Percentiles rank a stretch among this genome's conserved stretches.
Evolutionary conservation across 148 eudicot genomes (phyloP).

Genomic region (Nyssa sinensis): DNA sequence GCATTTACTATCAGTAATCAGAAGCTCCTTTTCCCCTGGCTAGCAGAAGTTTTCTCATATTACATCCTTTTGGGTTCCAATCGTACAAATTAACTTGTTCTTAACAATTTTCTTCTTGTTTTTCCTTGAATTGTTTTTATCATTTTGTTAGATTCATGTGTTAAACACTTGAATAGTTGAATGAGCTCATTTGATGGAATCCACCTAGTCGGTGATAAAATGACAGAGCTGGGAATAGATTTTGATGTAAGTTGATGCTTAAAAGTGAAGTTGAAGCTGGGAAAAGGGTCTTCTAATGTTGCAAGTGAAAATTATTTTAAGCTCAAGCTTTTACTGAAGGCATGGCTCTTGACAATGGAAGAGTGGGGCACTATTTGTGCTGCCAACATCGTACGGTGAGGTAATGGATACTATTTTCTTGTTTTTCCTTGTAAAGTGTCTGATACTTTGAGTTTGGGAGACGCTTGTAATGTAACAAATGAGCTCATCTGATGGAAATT

Average conservation of each 20-base stretch:
- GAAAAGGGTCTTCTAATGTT: neutral
- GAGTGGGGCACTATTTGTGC: neutral
- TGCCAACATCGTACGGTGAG: no score
- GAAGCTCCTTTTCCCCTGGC: neutral
- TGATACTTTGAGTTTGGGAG: no score
- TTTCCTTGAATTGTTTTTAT: neutral
- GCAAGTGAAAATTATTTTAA: neutral
- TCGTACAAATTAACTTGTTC: neutral
- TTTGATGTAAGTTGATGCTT: neutral
- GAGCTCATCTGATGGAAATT: neutral
- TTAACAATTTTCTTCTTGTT: slow-evolving; percentile 4
- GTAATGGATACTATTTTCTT: no score
- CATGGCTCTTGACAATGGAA: neutral
- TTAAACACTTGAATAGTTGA: neutral
- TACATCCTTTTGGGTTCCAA: neutral
- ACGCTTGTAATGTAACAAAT: no score
- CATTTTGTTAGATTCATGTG: neutral
- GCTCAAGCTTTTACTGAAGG: neutral
- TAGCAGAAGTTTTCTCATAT: neutral
- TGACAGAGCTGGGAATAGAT: neutral
- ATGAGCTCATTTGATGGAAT: neutral
- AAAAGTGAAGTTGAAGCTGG: neutral
- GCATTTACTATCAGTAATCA: neutral
- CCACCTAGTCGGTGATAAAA: neutral
- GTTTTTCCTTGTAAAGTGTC: no score